Evolutionary conservation across 2,329 filamentous ascomycete genomes (phyloP).

Genomic region (Fusarium musae): DNA sequence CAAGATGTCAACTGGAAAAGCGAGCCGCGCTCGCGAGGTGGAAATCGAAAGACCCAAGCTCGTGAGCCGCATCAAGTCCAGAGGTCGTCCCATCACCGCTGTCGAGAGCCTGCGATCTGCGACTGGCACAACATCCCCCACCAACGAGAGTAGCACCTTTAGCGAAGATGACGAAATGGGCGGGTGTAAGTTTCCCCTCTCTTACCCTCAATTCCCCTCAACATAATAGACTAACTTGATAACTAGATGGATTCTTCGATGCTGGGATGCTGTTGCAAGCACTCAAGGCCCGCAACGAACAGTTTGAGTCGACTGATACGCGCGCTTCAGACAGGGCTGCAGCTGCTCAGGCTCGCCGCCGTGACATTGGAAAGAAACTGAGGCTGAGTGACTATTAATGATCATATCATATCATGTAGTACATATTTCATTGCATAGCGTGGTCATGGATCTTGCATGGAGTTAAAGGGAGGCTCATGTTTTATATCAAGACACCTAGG

Average conservation of each 20-base stretch:
- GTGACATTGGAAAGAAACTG: slow-evolving; percentile 80
- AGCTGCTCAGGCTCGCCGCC: slow-evolving; percentile 66
- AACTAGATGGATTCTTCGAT: slow-evolving; percentile 95
- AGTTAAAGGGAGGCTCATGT: slow-evolving; percentile 31
- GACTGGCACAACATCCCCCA: slow-evolving; percentile 67
- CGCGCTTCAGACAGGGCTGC: slow-evolving; percentile 70
- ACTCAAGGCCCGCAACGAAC: slow-evolving; percentile 76
- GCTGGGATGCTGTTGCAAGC: slow-evolving; percentile 93
- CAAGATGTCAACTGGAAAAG: slow-evolving; percentile 55
- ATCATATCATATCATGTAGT: background rate
- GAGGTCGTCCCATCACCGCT: slow-evolving; percentile 77
- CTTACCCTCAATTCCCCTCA: background rate
- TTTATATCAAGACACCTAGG: slow-evolving; percentile 8
- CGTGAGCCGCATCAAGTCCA: slow-evolving; percentile 69
- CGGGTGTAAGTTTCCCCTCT: slow-evolving; percentile 76
- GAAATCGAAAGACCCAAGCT: slow-evolving; percentile 55
- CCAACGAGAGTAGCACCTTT: slow-evolving; percentile 75
- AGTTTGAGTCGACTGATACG: slow-evolving; percentile 60
- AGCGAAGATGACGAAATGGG: slow-evolving; percentile 92
- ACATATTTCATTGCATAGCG: slow-evolving; percentile 18
- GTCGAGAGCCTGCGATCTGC: slow-evolving; percentile 57
- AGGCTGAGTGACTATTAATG: slow-evolving; percentile 74
- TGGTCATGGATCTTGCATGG: slow-evolving; percentile 26
- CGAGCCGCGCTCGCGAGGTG: slow-evolving; percentile 65
- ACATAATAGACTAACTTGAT: slow-evolving; percentile 42